These are phyloP conservation scores for Penicillium malachiteum DNA, from an alignment of 495 filamentous ascomycete species.

Conservation along the genomic window DNA sequence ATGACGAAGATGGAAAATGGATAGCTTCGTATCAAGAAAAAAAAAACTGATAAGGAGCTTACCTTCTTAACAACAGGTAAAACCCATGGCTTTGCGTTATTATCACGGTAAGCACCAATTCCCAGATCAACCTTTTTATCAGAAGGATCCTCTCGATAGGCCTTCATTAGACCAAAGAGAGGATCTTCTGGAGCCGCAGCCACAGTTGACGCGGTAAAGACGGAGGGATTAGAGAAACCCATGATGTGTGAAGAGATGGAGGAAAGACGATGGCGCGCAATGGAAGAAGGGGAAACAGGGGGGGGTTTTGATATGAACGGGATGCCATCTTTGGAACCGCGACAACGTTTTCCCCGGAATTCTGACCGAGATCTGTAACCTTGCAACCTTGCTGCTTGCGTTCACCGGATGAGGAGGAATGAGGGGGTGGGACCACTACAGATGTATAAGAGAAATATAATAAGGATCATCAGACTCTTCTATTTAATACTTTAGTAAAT, in stretches of 20 bases:
- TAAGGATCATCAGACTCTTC: too few relatives aligned
- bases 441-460: too few relatives aligned
- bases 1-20: slow-evolving; percentile 10
- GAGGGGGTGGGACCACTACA: slow-evolving; percentile 17
- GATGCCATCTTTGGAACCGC: slow-evolving; percentile 7
- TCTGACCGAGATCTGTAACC: slow-evolving; percentile 7
- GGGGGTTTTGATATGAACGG: slow-evolving; percentile 17
- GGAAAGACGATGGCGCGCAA: slow-evolving; percentile 38
- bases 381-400: slow-evolving; percentile 29
- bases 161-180: slow-evolving; percentile 89
- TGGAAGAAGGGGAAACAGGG: slow-evolving; percentile 20
- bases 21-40: neutral
- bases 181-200: slow-evolving; percentile 93
- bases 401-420: slow-evolving; percentile 32
- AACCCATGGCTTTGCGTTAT: slow-evolving; percentile 98
- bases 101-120: slow-evolving; percentile 92
- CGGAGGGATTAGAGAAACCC: slow-evolving; percentile 51
- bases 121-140: slow-evolving; percentile 93
- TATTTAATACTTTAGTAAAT: neutral
- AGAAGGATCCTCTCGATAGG: slow-evolving; percentile 79
- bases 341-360: slow-evolving; percentile 23
- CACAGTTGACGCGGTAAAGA: slow-evolving; percentile 76
- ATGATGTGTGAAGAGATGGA: slow-evolving; percentile 48
- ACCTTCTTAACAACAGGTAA: slow-evolving; percentile 96
- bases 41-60: slow-evolving; percentile 8